A percentile compares a stretch with the other conserved stretches of the same genome.
Conservation (phyloP, 176 grass and related monocot genomes). For the Aegilops longissima region DNA sequence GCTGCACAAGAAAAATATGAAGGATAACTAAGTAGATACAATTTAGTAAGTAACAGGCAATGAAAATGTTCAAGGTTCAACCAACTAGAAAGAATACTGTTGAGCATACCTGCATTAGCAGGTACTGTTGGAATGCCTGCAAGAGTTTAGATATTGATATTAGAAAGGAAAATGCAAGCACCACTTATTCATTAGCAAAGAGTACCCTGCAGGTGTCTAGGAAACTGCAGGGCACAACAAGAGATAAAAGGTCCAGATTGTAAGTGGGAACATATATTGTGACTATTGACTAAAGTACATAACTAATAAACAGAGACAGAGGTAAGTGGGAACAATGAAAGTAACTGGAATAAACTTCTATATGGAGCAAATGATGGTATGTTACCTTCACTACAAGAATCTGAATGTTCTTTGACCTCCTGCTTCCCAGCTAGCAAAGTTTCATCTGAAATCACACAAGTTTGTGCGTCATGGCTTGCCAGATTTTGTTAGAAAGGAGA, state of each 20-base stretch:
- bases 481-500: neutral
- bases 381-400: conserved; percentile 5
- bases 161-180: neutral
- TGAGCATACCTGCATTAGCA: neutral
- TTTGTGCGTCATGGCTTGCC: neutral
- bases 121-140: neutral
- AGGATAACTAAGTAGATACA: neutral
- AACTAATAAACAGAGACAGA: neutral
- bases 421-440: neutral
- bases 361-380: neutral
- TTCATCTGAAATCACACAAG: neutral
- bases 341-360: neutral
- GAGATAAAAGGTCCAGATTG: too few relatives aligned
- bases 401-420: neutral
- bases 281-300: neutral
- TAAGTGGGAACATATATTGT: neutral
- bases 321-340: neutral
- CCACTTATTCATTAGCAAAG: neutral
- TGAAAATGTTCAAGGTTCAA: neutral
- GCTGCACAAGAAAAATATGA: neutral
- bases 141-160: neutral
- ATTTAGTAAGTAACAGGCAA: neutral
- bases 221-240: neutral
- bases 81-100: neutral
- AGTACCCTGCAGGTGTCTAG: neutral